Conservation (phyloP, 495 filamentous ascomycete species). For the Patellaria atrata region DNA sequence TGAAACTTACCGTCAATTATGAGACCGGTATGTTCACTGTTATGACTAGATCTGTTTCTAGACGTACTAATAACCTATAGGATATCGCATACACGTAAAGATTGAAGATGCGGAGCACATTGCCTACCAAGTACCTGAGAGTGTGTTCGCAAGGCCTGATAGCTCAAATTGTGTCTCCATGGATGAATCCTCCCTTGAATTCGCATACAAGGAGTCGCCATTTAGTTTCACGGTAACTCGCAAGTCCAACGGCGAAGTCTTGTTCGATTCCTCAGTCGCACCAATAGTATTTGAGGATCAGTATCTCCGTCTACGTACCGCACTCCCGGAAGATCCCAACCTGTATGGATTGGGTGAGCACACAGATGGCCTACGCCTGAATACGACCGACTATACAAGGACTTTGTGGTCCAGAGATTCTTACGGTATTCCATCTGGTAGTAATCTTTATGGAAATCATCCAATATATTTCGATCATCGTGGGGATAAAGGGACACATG, state of each 20-base stretch:
- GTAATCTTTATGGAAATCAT: constrained; percentile 75
- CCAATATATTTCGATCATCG: constrained; percentile 78
- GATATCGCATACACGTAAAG: constrained; percentile 72
- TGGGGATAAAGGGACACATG: constrained; percentile 50
- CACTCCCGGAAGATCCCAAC: constrained; percentile 49
- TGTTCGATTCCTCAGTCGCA: constrained; percentile 63
- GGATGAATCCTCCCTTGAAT: constrained; percentile 39
- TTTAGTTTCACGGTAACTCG: constrained; percentile 65
- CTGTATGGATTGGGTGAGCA: constrained; percentile 76
- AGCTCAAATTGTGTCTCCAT: constrained; percentile 18
- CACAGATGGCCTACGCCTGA: constrained; percentile 56
- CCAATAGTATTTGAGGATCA: constrained; percentile 65
- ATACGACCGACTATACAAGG: constrained; percentile 59
- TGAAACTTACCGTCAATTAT: constrained; percentile 16
- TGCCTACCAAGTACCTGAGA: constrained; percentile 63
- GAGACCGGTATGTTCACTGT: constrained; percentile 17
- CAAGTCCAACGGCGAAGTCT: constrained; percentile 45
- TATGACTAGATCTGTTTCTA: constrained; percentile 32
- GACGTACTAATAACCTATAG: too few species aligned
- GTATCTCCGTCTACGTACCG: constrained; percentile 57
- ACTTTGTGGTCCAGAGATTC: constrained; percentile 72
- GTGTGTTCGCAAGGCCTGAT: constrained; percentile 48
- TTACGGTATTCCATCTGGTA: constrained; percentile 46
- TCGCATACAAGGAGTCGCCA: constrained; percentile 47
- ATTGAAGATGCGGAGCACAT: constrained; percentile 59